Evolutionary conservation across 345 rosid species (phyloP), one percentile per base, ranked within the genome.

Genomic region (Schrenkiella parvula): DNA sequence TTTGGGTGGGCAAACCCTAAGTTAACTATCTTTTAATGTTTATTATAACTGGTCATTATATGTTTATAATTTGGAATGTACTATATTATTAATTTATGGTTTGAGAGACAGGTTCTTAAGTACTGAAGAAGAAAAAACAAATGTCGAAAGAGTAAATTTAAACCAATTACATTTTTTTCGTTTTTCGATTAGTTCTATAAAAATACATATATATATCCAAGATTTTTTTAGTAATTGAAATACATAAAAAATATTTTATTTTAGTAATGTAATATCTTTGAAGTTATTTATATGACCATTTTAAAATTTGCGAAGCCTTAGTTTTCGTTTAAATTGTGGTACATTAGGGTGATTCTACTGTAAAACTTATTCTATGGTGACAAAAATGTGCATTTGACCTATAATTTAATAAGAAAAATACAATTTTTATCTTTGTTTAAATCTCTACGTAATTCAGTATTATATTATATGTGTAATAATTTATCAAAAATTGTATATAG

Each of bases 1-100:
- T 46, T 70, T 21, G 19, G 32, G 48, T 60, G 19, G 44, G 61
- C 60, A 47, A 74, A 57, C 58, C 59, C 72, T 64, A 56, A 66
- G 46, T 28, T 47, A 66, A 47, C 32, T 46, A 66, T 26, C n/a
- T n/a, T 37, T 56, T 12, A 64, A 18, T 44, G 68, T 65, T 44
- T 25, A 18, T 56, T 46, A 44, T 53, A 42, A 2, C 10, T 52
- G 2, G 42, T 53, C 55, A 53, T 11, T n/a, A 23, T 42, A 64
- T 34, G 3, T 65, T 47, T 46, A 32, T 72, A 2, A 64, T 32
- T 64, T 64, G 64, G 38, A 54, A 63, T 11, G 44, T 52, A 31
- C 60, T 15, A 61, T 9, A 39, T 39, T 21, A 51, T 39, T 21
- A 51, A 28, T 71, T 60, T 50, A 50, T 71, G 68, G 23, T n/a